Evolutionary conservation across 1,139 yeast genomes (phyloP), one percentile per base, ranked within the genome.

Genomic region (Lodderomyces pseudojiufengensis): DNA sequence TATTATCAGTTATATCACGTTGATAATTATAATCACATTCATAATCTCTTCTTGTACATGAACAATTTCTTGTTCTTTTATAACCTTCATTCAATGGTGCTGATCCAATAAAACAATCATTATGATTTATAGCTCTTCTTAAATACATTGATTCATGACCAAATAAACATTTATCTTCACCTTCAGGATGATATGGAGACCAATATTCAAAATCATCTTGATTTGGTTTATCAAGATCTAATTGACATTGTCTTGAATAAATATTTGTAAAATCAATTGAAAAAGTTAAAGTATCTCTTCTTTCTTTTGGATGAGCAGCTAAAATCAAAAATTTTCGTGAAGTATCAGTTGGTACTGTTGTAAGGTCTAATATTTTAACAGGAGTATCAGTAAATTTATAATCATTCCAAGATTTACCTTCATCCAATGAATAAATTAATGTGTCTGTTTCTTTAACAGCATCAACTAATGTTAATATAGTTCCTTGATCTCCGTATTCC

Each of bases 401-500:
- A 7, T 77, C 80, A 2, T 55, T 49, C 97, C 97, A 92, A 1
- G 80, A 65, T 5, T 65, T 62, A 25, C 98, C 99, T 48, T 82
- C 84, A 59, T 92, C 92, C 20, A 80, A 57, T 0, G 97, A 84
- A 50, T 80, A 90, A 1, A 62, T 50, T 2, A 92, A 43, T 0
- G 62, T 57, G 43, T 86, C 70, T 0, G 96, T 82, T 21, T 66
- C 63, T 4, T 73, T 76, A 7, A 57, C 63, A 15, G 76, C 76
- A 35, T 77, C 69, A 4, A 84, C 92, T 34, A 90, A 59, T 1
- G 84, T 87, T 40, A 92, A 63, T 29, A 94, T 73, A 1, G 95
- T 80, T 6, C 99, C 98, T 47, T 88, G 83, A 55, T 94, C 98
- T 41, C 97, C 98, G 58, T 71, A 92, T 57, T 90, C 97, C 97